These are phyloP conservation scores for Phytophthora boehmeriae DNA, from an alignment of 352 stramenopile species.

Conservation along the genomic window DNA sequence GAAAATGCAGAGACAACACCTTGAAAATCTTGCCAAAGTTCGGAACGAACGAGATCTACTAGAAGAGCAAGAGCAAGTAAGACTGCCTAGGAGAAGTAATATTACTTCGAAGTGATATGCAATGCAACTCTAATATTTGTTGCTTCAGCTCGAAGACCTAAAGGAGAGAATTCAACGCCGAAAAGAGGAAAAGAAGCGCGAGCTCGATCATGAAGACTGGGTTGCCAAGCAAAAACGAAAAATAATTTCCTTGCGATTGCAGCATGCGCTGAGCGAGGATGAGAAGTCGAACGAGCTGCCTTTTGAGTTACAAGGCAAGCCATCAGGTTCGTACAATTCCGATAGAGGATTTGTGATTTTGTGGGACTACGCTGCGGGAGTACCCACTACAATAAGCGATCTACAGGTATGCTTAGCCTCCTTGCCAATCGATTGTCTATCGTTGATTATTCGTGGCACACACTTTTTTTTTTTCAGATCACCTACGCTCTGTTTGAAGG, in stretches of 20 bases:
- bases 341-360: conserved; percentile 48
- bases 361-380: conserved; percentile 50
- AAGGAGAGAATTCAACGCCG: conserved; percentile 51
- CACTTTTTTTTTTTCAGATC: conserved; percentile 29
- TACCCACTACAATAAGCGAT: conserved; percentile 27
- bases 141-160: conserved; percentile 47
- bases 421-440: not conserved
- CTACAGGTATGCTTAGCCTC: conserved; percentile 38
- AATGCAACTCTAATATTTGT: not conserved
- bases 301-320: conserved; percentile 9
- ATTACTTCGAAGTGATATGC: no score
- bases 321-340: conserved; percentile 24
- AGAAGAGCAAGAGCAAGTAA: conserved; percentile 67
- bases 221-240: conserved; percentile 59
- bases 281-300: not conserved
- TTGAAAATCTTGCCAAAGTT: conserved; percentile 49
- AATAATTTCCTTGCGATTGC: conserved; percentile 43
- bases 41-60: conserved; percentile 62
- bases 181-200: conserved; percentile 49
- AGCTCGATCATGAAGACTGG: conserved; percentile 54
- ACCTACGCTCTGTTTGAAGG: conserved; percentile 59
- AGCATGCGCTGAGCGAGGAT: conserved; percentile 40
- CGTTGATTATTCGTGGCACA: conserved; percentile 1
- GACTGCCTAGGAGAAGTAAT: not conserved
- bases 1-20: conserved; percentile 36